Conservation (phyloP, 2,329 filamentous ascomycete genomes). For the Fusarium veterinarium region DNA sequence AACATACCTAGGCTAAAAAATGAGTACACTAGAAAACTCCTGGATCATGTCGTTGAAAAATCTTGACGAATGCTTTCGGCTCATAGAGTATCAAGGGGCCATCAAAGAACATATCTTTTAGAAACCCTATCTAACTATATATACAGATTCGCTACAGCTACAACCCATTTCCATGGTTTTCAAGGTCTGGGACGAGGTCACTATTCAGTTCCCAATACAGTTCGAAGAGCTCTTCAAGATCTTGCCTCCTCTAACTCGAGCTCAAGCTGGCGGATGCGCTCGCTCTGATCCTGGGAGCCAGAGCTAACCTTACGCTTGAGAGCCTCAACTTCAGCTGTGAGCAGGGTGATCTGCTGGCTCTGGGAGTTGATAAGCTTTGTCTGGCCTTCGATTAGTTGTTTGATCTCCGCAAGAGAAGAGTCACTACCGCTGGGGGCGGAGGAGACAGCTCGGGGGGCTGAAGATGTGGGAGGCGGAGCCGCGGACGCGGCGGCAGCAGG, state of each 20-base stretch:
- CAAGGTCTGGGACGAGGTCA: constrained; percentile 13
- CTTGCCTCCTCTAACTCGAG: constrained; percentile 73
- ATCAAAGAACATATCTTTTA: constrained; percentile 42
- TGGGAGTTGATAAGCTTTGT: constrained; percentile 82
- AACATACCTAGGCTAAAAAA: background rate
- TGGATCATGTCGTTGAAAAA: background rate
- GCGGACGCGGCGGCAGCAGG: constrained; percentile 45
- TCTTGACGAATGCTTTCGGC: background rate
- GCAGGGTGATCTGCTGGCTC: constrained; percentile 76
- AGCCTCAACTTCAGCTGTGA: constrained; percentile 80
- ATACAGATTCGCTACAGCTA: constrained; percentile 42
- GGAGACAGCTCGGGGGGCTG: constrained; percentile 41
- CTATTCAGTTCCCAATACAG: constrained; percentile 1
- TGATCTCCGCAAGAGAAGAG: constrained; percentile 79
- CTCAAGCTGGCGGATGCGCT: constrained; percentile 75
- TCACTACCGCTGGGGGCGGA: constrained; percentile 61
- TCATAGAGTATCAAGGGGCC: constrained; percentile 2
- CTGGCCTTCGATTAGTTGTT: constrained; percentile 79
- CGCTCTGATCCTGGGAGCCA: constrained; percentile 70
- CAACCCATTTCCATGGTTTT: constrained; percentile 25
- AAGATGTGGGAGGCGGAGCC: constrained; percentile 44
- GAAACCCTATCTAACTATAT: constrained; percentile 40
- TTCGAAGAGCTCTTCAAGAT: constrained; percentile 55
- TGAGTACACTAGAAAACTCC: background rate
- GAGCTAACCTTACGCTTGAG: constrained; percentile 79